Evolutionary conservation across 2,329 filamentous ascomycete species (phyloP), one percentile per base, ranked within the genome.

Genomic region (Dactylellina parvicollis): DNA sequence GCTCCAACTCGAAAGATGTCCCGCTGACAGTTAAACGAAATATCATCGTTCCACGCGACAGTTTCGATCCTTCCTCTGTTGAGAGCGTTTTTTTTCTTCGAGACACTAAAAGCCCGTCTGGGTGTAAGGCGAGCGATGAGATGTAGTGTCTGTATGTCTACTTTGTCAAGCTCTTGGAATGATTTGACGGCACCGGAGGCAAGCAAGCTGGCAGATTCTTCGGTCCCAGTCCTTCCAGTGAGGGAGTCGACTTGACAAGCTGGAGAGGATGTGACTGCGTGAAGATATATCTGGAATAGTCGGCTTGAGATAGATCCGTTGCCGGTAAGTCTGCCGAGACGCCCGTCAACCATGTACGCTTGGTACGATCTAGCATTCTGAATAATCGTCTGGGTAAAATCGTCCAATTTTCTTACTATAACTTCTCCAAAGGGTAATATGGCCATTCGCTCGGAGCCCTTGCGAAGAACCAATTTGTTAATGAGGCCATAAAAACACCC

Each of bases 261-360:
- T 30, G 62, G 49, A 30, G 70, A 74, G 0, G 86, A 85, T 0
- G 86, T 88, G 0, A 87, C 64, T 0, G 83, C 85, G 72, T 89
- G 86, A 0, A 89, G 77, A 26, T 85, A 84, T 7, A 80, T 80
- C 0, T 86, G 79, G 16, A 83, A 81, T 0, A 90, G 79, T 56
- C 84, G 86, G 77, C 84, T 86, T 9, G 83, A 81, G 0, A 87
- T 49, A 10, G 80, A 84, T 0, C 83, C 84, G 72, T 83, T 85
- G 16, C 85, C 85, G 0, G 81, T 71, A 0, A 90, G 76, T 1
- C 83, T 80, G 0, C 86, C 83, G 0, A 90, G 81, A 0, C 78
- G 78, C 0, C 75, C 47, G 69, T 89, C 84, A 0, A 90, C 77
- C 0, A 78, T 75, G 74, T 86, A 89, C 0, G 79, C 75, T 47